These are phyloP conservation scores for Cutaneotrichosporon sp. DNA, from an alignment of 1,284 basidiomycete genomes.

Conservation along the genomic window DNA sequence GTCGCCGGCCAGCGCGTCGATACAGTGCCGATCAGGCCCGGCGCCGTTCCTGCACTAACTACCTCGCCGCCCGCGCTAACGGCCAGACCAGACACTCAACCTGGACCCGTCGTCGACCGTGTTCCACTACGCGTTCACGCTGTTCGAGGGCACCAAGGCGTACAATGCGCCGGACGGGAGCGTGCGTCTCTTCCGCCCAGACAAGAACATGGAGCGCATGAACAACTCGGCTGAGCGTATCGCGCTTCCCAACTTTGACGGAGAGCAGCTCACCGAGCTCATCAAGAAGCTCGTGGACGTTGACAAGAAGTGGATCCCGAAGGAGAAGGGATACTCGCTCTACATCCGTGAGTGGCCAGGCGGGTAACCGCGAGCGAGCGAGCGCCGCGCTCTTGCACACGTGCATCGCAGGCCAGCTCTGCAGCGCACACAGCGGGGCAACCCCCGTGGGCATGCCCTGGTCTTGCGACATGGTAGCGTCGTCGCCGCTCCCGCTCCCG, in stretches of 20 bases:
- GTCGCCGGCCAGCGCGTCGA: too few species aligned
- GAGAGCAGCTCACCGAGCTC: conserved; percentile 68
- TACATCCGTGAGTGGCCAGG: conserved; percentile 64
- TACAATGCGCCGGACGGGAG: conserved; percentile 75
- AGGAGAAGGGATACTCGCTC: conserved; percentile 79
- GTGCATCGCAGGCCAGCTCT: too few species aligned
- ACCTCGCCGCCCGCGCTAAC: background rate
- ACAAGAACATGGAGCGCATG: conserved; percentile 88
- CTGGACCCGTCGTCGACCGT: conserved; percentile 82
- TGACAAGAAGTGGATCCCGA: conserved; percentile 91
- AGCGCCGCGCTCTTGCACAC: too few species aligned
- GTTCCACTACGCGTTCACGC: conserved; percentile 77
- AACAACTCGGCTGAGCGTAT: conserved; percentile 50
- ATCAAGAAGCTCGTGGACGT: conserved; percentile 83
- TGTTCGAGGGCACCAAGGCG: conserved; percentile 95
- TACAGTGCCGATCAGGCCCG: background rate
- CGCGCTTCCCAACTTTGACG: conserved; percentile 63
- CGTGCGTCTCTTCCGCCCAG: conserved; percentile 86
- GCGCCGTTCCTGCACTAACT: background rate
- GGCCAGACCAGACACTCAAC: conserved; percentile 62
- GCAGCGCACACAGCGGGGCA: too few species aligned
- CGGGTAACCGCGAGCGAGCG: too few species aligned
- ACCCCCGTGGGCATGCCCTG: too few species aligned
- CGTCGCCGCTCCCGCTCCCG: background rate
- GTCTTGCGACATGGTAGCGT: too few species aligned